A percentile compares a stretch with the other conserved stretches of the same genome.
Evolutionary conservation across 805 yeast species (phyloP).

Genomic region (Starmerella gropengiesseri): DNA sequence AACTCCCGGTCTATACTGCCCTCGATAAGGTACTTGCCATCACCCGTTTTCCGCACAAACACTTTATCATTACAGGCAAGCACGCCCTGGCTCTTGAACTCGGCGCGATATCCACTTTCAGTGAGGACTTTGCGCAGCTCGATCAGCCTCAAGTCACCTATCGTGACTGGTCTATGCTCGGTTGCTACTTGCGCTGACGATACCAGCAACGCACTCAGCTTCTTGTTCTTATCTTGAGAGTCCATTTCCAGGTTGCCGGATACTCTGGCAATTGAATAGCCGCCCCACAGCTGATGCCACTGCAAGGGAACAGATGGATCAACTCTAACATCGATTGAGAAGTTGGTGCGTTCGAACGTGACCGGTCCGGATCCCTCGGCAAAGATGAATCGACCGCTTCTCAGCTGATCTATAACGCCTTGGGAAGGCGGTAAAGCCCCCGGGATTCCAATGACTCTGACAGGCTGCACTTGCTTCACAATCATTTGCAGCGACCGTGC

Average conservation of each 20-base stretch:
- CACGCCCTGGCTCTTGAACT: conserved; percentile 87
- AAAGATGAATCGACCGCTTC: not conserved
- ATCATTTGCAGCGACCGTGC: conserved; percentile 69
- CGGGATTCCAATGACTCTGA: conserved; percentile 50
- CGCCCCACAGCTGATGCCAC: conserved; percentile 81
- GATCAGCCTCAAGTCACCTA: conserved; percentile 80
- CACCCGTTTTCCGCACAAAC: conserved; percentile 63
- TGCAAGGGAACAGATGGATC: conserved; percentile 55
- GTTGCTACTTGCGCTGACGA: not conserved
- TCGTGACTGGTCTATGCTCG: conserved; percentile 41
- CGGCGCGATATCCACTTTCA: conserved; percentile 56
- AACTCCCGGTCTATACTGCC: conserved; percentile 68
- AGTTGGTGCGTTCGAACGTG: conserved; percentile 16
- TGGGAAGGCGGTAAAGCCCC: conserved; percentile 36
- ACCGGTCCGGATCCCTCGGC: conserved; percentile 13
- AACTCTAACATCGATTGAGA: conserved; percentile 37
- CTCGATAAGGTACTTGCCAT: conserved; percentile 76
- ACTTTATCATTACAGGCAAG: conserved; percentile 71
- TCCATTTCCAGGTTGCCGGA: conserved; percentile 41
- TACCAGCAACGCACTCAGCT: conserved; percentile 11
- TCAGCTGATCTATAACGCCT: conserved; percentile 17
- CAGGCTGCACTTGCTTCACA: conserved; percentile 68
- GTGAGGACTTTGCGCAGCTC: conserved; percentile 60
- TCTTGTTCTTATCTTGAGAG: conserved; percentile 10
- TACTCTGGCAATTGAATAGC: conserved; percentile 72